Conservation (phyloP, 495 filamentous ascomycete genomes). For the Trichoderma virens region DNA sequence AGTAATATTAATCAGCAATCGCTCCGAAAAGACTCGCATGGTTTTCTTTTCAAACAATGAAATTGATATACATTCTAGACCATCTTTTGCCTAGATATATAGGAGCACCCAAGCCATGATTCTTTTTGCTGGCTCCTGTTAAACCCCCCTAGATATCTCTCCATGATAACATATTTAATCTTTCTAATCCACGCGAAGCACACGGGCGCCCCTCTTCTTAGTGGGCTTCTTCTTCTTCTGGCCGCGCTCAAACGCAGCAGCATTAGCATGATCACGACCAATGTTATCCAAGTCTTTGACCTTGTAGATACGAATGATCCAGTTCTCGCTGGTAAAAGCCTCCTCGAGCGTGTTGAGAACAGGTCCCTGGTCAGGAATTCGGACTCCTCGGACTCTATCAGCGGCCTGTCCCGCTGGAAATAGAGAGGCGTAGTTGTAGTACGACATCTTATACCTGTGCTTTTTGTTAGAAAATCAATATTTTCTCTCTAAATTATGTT, state of each 20-base stretch:
- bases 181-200: conserved; percentile 76
- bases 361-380: conserved; percentile 78
- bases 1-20: no score
- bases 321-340: conserved; percentile 98
- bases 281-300: conserved; percentile 98
- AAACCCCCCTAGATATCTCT: background rate
- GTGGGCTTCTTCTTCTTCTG: conserved; percentile 85
- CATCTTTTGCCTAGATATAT: conserved; percentile 8
- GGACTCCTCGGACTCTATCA: conserved; percentile 79
- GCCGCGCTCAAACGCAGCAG: conserved; percentile 82
- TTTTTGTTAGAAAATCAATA: conserved; percentile 25
- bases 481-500: background rate
- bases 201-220: conserved; percentile 71
- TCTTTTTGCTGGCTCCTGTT: background rate
- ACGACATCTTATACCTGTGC: conserved; percentile 98
- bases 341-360: conserved; percentile 86
- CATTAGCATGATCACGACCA: conserved; percentile 78
- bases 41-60: conserved; percentile 1
- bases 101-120: background rate
- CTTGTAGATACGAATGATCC: conserved; percentile 99
- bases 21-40: no score
- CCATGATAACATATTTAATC: background rate
- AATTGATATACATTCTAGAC: conserved; percentile 14
- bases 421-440: conserved; percentile 91
- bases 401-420: conserved; percentile 88